Evolutionary conservation across 202 grass and related monocot genomes (phyloP).

Genomic region (Setaria viridis): DNA sequence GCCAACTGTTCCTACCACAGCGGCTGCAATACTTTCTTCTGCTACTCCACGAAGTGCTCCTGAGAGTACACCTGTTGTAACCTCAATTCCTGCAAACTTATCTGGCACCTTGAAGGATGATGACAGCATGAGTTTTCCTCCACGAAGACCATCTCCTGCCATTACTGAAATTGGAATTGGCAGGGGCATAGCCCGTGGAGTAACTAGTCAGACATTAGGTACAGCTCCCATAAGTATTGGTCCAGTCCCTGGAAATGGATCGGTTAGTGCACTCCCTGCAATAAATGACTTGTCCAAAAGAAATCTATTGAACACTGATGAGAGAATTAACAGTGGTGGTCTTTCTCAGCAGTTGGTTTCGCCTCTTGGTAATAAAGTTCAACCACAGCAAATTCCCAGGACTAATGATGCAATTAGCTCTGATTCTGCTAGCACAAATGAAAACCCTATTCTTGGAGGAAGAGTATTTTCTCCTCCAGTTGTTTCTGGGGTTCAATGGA

Average conservation of each 20-base stretch:
- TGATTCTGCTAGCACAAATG: slow-evolving; percentile 62
- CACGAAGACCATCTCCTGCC: slow-evolving; percentile 70
- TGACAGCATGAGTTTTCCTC: slow-evolving; percentile 73
- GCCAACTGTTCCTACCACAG: slow-evolving; percentile 53
- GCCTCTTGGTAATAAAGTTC: slow-evolving; percentile 78
- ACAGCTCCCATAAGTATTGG: slow-evolving; percentile 62
- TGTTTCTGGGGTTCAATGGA: slow-evolving; percentile 86
- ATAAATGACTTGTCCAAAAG: slow-evolving; percentile 67
- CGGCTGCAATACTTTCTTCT: slow-evolving; percentile 57
- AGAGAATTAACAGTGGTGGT: slow-evolving; percentile 59
- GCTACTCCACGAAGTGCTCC: slow-evolving; percentile 60
- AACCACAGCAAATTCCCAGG: slow-evolving; percentile 63
- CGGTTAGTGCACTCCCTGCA: slow-evolving; percentile 61
- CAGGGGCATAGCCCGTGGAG: slow-evolving; percentile 66
- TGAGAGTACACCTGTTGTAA: slow-evolving; percentile 60
- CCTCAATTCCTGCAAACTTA: slow-evolving; percentile 61
- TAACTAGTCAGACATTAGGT: slow-evolving; percentile 59
- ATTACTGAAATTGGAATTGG: slow-evolving; percentile 64
- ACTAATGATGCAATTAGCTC: slow-evolving; percentile 61
- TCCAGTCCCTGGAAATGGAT: slow-evolving; percentile 63
- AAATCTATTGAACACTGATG: slow-evolving; percentile 66
- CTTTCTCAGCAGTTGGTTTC: slow-evolving; percentile 71
- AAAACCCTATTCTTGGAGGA: slow-evolving; percentile 64
- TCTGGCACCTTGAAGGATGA: slow-evolving; percentile 76
- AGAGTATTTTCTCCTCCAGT: slow-evolving; percentile 75